Evolutionary conservation across 768 basidiomycete species (phyloP).

Genomic region (Mrakia hoshinonis): DNA sequence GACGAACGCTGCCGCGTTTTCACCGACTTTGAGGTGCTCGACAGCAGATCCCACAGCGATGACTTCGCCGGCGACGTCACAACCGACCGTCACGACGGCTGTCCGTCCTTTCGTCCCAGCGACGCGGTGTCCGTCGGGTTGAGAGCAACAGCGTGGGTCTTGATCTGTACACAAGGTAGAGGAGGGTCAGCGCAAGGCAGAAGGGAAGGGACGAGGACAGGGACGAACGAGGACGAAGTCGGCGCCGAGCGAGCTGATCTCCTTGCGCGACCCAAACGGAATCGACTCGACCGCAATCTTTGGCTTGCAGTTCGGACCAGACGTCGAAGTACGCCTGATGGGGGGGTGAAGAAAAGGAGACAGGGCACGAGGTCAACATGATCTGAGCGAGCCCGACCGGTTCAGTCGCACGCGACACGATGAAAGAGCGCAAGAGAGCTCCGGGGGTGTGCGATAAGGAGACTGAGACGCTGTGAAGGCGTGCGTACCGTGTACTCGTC

Average conservation of each 20-base stretch:
- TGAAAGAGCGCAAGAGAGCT: no score
- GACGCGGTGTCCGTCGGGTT: background rate
- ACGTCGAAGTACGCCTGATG: constrained; percentile 23
- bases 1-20: constrained; percentile 30
- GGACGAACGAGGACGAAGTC: background rate
- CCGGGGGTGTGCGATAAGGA: no score
- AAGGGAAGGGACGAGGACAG: background rate
- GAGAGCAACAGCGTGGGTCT: constrained; percentile 1
- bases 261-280: background rate
- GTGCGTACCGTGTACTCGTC: constrained; percentile 74
- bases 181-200: background rate
- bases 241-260: background rate
- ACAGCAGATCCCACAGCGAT: background rate
- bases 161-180: background rate
- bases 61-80: background rate
- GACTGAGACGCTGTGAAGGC: no score
- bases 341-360: no score
- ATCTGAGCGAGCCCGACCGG: no score
- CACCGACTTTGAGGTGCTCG: constrained; percentile 26
- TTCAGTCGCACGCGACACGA: no score
- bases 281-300: background rate
- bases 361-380: no score
- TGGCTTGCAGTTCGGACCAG: constrained; percentile 3
- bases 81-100: background rate
- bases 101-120: background rate